Evolutionary conservation across 306 rosid species (phyloP).

Genomic region (Trifolium subterraneum): DNA sequence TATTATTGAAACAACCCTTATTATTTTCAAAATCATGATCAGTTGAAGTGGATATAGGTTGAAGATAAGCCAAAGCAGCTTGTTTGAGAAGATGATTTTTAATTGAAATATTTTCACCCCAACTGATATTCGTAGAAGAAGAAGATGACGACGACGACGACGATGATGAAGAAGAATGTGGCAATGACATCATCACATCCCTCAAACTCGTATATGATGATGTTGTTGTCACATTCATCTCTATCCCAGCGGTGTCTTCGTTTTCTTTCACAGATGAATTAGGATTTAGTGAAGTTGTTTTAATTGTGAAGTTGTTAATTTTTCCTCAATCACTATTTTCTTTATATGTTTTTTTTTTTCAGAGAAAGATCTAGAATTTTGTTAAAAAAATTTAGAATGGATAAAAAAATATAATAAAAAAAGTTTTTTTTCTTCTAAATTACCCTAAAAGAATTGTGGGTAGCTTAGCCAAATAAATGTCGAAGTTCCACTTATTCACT

Average conservation of each 20-base stretch:
- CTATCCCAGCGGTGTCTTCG: neutral
- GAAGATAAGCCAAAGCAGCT: slow-evolving; percentile 78
- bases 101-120: slow-evolving; percentile 62
- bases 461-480: no score
- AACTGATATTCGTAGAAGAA: slow-evolving; percentile 41
- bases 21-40: neutral
- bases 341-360: neutral
- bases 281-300: neutral
- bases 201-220: slow-evolving; percentile 62
- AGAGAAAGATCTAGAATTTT: neutral
- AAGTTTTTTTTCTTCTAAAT: no score
- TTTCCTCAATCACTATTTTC: neutral
- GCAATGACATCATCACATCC: slow-evolving; percentile 50
- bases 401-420: no score
- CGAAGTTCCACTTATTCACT: no score
- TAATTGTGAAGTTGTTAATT: no score
- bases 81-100: slow-evolving; percentile 70
- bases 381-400: no score
- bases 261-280: neutral
- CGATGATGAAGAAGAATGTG: neutral
- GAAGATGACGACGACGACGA: no score
- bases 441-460: no score
- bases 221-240: slow-evolving; percentile 43
- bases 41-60: slow-evolving; percentile 54
- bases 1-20: neutral